Base-by-base conservation (phyloP, 2,329 filamentous ascomycete genomes). In the Alternaria sp. region DNA sequence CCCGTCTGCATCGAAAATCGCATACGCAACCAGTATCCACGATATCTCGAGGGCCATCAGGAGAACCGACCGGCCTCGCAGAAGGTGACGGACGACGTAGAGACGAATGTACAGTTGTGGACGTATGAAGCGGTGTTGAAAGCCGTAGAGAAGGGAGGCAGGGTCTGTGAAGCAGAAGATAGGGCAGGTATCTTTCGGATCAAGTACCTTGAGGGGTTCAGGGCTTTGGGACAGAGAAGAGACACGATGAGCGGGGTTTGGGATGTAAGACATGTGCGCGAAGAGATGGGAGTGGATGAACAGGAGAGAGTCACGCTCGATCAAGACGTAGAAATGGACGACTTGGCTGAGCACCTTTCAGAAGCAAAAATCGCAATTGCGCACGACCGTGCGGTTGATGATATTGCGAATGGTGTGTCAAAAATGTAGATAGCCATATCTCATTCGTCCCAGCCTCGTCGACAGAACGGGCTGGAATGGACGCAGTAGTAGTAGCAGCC, bases 181-280 rank as follows among this genome's bases (percentile, higher is more conserved):
- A 26, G 3, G 3, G 18, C 7, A 12, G 11, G 18, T 28, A 10
- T 30, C 6, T 51, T 51, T 4, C n/a, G 26, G 3, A 30, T 51
- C 11, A 33, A 33, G 26, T 37, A 33, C 2, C 8, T 51, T 15
- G 18, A 53, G 2, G 49, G 49, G 11, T 53, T 53, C 12, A 37
- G 9, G 28, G n/a, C 18, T 3, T 37, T 53, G 28, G 5, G 18
- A 10, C 25, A 23, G 0, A 46, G 1, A 23, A 28, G 11, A 30
- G 10, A 50, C 37, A 6, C n/a, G 1, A 10, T 18, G 15, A 1
- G 0, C 3, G 4, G 5, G n/a, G 9, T 41, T 18, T 18, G n/a
- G 37, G n/a, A 41, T 1, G 11, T 20, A 3, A 25, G 9, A 20
- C 3, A 2, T 10, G 47, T 6, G 2, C 6, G 9, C 14, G 2